Conservation (phyloP, 2,329 filamentous ascomycete species). For the Westerdykella ornata region DNA sequence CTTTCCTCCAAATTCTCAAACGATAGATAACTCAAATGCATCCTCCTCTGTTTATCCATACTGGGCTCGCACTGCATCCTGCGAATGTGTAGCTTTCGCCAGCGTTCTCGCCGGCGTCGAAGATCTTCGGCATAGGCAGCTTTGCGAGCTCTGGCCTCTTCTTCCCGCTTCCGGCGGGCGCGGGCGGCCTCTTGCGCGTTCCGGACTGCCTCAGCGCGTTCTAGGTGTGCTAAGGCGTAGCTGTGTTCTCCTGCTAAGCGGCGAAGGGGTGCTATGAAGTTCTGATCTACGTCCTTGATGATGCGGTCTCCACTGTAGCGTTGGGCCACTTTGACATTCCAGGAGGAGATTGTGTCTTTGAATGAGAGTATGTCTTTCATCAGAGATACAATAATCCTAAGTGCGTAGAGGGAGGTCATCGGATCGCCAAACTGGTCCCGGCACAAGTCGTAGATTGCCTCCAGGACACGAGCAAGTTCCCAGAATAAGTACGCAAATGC, state of each 20-base stretch:
- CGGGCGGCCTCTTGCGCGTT: conserved; percentile 1
- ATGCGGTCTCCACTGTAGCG: conserved; percentile 15
- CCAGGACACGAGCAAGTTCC: conserved; percentile 11
- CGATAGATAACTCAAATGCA: conserved; percentile 8
- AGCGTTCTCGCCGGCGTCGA: conserved; percentile 14
- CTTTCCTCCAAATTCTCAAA: conserved; percentile 18
- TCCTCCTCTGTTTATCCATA: conserved; percentile 3
- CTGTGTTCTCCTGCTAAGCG: conserved; percentile 6
- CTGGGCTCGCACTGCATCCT: conserved; percentile 25
- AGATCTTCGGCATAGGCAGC: neutral
- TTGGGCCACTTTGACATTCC: conserved; percentile 14
- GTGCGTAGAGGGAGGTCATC: conserved; percentile 8
- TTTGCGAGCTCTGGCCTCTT: neutral
- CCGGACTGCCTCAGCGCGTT: conserved; percentile 7
- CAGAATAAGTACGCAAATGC: conserved; percentile 24
- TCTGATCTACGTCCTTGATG: conserved; percentile 17
- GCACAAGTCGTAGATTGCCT: conserved; percentile 15
- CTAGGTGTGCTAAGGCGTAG: neutral
- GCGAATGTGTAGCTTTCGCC: conserved; percentile 25
- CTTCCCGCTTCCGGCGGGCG: conserved; percentile 3
- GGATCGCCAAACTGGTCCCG: conserved; percentile 3
- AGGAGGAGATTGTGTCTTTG: conserved; percentile 18
- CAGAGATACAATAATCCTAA: conserved; percentile 15
- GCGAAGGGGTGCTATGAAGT: conserved; percentile 25
- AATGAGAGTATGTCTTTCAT: conserved; percentile 16